Conservation (phyloP, 768 basidiomycete species). For the Cantharellus anzutake region DNA sequence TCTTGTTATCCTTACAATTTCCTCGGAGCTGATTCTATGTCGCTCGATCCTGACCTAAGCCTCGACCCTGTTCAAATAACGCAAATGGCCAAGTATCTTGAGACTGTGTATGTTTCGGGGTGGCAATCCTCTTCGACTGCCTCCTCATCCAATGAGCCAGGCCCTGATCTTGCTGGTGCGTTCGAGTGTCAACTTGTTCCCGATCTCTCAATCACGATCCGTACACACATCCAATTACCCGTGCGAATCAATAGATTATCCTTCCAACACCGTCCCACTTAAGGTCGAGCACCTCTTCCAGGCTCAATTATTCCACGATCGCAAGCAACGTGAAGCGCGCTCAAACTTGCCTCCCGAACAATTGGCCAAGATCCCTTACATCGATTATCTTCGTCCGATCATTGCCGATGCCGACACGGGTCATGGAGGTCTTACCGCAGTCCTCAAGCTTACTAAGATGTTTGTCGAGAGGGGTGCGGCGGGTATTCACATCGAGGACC, state of each 20-base stretch:
- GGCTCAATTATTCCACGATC: slow-evolving; percentile 98
- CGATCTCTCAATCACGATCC: too few species aligned
- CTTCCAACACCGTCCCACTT: slow-evolving; percentile 95
- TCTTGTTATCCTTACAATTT: background rate
- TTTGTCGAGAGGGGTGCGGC: slow-evolving; percentile 98
- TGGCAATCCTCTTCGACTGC: slow-evolving; percentile 54
- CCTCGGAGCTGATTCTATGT: background rate
- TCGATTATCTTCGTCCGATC: slow-evolving; percentile 89
- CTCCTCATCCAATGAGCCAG: slow-evolving; percentile 84
- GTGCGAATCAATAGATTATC: slow-evolving; percentile 47
- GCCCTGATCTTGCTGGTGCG: slow-evolving; percentile 90
- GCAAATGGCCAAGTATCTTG: slow-evolving; percentile 94
- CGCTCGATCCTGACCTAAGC: slow-evolving; percentile 22
- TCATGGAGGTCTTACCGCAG: slow-evolving; percentile 92
- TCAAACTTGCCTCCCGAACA: slow-evolving; percentile 49
- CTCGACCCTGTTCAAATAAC: slow-evolving; percentile 96
- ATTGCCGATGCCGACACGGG: slow-evolving; percentile 97
- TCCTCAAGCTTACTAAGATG: slow-evolving; percentile 97
- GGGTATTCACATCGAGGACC: slow-evolving; percentile 95
- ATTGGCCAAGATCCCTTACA: slow-evolving; percentile 42
- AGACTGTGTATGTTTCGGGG: slow-evolving; percentile 96
- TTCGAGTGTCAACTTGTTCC: background rate
- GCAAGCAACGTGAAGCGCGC: slow-evolving; percentile 79
- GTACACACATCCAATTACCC: background rate
- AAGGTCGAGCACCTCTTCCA: slow-evolving; percentile 97